phyloP scores from a whole-genome alignment of 306 rosid genomes.

The Castanea crenata region DNA sequence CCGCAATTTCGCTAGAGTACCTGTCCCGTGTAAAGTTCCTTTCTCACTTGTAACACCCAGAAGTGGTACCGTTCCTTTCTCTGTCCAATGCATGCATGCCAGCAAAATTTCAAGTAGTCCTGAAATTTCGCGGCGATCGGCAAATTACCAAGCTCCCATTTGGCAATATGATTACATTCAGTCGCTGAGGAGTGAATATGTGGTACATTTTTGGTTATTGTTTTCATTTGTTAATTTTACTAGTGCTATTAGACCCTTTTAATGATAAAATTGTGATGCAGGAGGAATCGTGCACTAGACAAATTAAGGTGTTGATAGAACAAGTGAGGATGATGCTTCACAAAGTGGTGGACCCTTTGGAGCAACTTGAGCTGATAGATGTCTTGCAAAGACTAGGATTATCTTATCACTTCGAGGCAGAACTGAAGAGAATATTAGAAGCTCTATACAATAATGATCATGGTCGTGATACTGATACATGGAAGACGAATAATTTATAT shows the following conservation, averaged over 20 bases:
- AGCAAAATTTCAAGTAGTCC: background rate
- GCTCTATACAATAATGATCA: background rate
- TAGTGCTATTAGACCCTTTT: background rate
- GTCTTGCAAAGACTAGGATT: conserved; percentile 20
- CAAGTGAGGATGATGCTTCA: conserved; percentile 1
- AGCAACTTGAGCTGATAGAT: conserved; percentile 22
- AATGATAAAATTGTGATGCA: background rate
- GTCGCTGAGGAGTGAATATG: conserved; percentile 2
- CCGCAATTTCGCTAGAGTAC: background rate
- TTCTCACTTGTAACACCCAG: background rate
- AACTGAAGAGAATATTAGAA: conserved; percentile 6
- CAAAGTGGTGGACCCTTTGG: conserved; percentile 2
- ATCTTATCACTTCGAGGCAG: conserved; percentile 20
- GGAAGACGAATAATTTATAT: conserved; percentile 5
- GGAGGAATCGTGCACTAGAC: conserved; percentile 7
- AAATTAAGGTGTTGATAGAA: background rate
- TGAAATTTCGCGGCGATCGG: conserved; percentile 11
- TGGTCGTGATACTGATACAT: background rate
- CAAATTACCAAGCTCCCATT: conserved; percentile 20
- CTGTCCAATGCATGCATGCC: background rate
- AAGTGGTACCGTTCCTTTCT: background rate
- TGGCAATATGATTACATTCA: conserved; percentile 21
- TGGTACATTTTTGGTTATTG: background rate
- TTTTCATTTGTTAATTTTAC: background rate
- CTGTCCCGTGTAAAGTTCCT: background rate